Percentiles rank a stretch among this genome's conserved stretches.
These are phyloP conservation scores for Aspergillus viridinutans DNA, from an alignment of 2,329 filamentous ascomycete species.

Conservation along the genomic window DNA sequence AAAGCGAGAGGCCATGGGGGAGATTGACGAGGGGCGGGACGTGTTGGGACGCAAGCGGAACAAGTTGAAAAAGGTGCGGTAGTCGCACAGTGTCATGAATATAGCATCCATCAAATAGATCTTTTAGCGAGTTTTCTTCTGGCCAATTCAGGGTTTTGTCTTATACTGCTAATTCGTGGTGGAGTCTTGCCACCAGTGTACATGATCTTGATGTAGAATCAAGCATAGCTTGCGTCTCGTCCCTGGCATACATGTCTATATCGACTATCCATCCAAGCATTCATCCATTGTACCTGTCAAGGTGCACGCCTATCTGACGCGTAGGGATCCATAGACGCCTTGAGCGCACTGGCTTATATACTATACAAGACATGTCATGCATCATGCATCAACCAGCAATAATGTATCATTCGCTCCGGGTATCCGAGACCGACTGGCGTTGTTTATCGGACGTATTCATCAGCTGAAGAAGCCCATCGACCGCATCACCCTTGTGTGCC, in stretches of 20 bases:
- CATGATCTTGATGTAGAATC: not conserved
- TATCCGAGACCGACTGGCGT: slow-evolving; percentile 15
- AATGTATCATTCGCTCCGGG: slow-evolving; percentile 18
- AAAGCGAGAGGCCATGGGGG: slow-evolving; percentile 84
- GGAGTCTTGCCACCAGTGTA: not conserved
- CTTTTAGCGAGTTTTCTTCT: not conserved
- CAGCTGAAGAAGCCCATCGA: slow-evolving; percentile 37
- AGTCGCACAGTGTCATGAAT: slow-evolving; percentile 7
- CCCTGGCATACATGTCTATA: not conserved
- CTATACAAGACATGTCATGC: not conserved
- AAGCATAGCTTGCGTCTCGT: not conserved
- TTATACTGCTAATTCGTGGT: not conserved
- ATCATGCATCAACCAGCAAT: not conserved
- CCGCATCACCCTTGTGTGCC: slow-evolving; percentile 34
- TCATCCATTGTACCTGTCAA: not conserved
- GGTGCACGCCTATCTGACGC: not conserved
- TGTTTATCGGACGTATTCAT: slow-evolving; percentile 33
- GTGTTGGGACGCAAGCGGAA: slow-evolving; percentile 74
- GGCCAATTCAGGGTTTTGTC: not conserved
- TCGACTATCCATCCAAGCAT: not conserved
- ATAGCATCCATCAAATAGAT: not conserved
- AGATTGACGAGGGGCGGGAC: slow-evolving; percentile 88
- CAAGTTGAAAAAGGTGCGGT: slow-evolving; percentile 42
- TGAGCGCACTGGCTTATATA: not conserved
- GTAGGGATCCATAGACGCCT: too few species aligned